Conservation (phyloP, 768 basidiomycete species). For the Pleurotus giganteus region DNA sequence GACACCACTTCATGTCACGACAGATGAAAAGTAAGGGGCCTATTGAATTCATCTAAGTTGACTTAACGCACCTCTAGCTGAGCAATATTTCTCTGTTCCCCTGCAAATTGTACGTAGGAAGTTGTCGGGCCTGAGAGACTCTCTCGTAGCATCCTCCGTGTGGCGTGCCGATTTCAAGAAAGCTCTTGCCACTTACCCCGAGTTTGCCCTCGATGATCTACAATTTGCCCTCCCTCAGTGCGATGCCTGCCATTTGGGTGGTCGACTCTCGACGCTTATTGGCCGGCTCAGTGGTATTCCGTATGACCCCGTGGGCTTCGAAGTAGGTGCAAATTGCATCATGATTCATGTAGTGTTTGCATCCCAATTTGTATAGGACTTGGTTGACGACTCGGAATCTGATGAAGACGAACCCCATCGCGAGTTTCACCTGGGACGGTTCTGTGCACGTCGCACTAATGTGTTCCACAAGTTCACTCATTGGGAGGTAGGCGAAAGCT, state of each 20-base stretch:
- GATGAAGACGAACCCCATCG: slow-evolving; percentile 19
- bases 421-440: slow-evolving; percentile 71
- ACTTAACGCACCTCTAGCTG: slow-evolving; percentile 30
- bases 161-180: slow-evolving; percentile 75
- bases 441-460: slow-evolving; percentile 67
- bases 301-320: slow-evolving; percentile 73
- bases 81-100: slow-evolving; percentile 76
- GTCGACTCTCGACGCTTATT: slow-evolving; percentile 60
- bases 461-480: slow-evolving; percentile 75
- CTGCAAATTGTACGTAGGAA: slow-evolving; percentile 66
- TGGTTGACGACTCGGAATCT: slow-evolving; percentile 14
- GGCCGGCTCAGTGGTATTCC: slow-evolving; percentile 63
- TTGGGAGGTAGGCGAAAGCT: slow-evolving; percentile 66
- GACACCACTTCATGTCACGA: slow-evolving; percentile 53
- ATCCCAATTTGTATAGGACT: slow-evolving; percentile 2
- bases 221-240: slow-evolving; percentile 62
- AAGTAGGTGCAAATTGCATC: slow-evolving; percentile 41
- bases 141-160: slow-evolving; percentile 79
- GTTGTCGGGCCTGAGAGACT: slow-evolving; percentile 66
- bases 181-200: slow-evolving; percentile 63
- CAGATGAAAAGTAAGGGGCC: slow-evolving; percentile 45
- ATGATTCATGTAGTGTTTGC: slow-evolving; percentile 4
- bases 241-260: slow-evolving; percentile 80
- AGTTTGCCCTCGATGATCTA: slow-evolving; percentile 51
- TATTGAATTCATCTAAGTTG: neutral